These are phyloP conservation scores for Potentilla sterilis DNA, from an alignment of 306 rosid genomes.

Conservation along the genomic window DNA sequence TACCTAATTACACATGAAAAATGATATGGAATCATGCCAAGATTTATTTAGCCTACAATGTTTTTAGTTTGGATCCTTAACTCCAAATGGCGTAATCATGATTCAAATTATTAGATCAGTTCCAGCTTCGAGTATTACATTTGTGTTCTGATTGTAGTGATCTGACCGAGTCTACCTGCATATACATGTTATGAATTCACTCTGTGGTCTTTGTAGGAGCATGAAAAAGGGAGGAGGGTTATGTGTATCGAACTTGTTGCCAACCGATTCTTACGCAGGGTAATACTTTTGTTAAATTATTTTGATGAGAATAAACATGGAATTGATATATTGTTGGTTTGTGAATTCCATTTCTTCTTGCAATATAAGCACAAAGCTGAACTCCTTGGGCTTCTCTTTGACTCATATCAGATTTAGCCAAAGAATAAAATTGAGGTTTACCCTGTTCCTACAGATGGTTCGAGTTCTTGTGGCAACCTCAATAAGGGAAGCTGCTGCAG, in stretches of 20 bases:
- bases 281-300: slow-evolving; percentile 26
- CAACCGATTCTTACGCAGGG: slow-evolving; percentile 93
- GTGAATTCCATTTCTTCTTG: not conserved
- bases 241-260: slow-evolving; percentile 92
- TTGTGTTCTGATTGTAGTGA: not conserved
- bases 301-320: not conserved
- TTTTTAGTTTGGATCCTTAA: not conserved
- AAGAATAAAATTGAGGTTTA: slow-evolving; percentile 8
- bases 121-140: not conserved
- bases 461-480: slow-evolving; percentile 91
- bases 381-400: not conserved
- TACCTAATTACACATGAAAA: not conserved
- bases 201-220: slow-evolving; percentile 42
- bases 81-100: not conserved
- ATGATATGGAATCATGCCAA: not conserved
- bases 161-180: not conserved
- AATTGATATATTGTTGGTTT: not conserved
- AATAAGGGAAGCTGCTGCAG: slow-evolving; percentile 92
- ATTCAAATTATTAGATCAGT: not conserved
- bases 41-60: not conserved
- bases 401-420: not conserved
- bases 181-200: not conserved
- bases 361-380: not conserved
- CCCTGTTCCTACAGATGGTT: slow-evolving; percentile 64
- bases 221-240: slow-evolving; percentile 54